A percentile compares a stretch with the other conserved stretches of the same genome.
Conservation (phyloP, 371 early-diverging fungal species). For the Mortierella sp. region DNA sequence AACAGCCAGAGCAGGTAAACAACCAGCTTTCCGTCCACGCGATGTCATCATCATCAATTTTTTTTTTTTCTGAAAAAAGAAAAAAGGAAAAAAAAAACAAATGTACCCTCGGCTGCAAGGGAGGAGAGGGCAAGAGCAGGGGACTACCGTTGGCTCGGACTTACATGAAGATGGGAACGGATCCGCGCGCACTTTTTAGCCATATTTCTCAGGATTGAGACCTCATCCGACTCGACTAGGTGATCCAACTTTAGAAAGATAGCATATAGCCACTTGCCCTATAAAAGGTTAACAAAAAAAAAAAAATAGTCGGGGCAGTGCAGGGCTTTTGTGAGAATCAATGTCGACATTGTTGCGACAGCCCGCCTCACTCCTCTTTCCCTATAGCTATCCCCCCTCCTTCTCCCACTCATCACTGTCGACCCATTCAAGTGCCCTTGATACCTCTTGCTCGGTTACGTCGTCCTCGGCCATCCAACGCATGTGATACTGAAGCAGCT, state of each 20-base stretch:
- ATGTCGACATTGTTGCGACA: background rate
- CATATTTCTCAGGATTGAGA: slow-evolving; percentile 55
- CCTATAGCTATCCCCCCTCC: too few relatives aligned
- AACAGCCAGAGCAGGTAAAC: background rate
- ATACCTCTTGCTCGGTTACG: slow-evolving; percentile 35
- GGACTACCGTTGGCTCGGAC: background rate
- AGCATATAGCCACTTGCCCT: slow-evolving; percentile 62
- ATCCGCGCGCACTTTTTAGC: slow-evolving; percentile 57
- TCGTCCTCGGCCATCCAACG: slow-evolving; percentile 41
- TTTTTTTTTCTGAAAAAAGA: background rate
- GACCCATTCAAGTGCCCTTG: too few relatives aligned
- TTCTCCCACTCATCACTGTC: too few relatives aligned
- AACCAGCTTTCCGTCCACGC: background rate
- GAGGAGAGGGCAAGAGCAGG: background rate
- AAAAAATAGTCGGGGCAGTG: background rate
- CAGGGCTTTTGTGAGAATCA: background rate
- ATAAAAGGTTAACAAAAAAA: background rate
- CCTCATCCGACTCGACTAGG: slow-evolving; percentile 57
- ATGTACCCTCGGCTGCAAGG: too few relatives aligned
- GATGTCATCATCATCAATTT: background rate
- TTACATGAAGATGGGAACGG: slow-evolving; percentile 50
- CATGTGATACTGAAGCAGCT: slow-evolving; percentile 34
- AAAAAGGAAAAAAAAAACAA: background rate
- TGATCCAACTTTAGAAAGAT: slow-evolving; percentile 60
- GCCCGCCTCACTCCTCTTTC: too few relatives aligned